Conservation (phyloP, 1,284 basidiomycete genomes). For the Trichosporon faecale region DNA sequence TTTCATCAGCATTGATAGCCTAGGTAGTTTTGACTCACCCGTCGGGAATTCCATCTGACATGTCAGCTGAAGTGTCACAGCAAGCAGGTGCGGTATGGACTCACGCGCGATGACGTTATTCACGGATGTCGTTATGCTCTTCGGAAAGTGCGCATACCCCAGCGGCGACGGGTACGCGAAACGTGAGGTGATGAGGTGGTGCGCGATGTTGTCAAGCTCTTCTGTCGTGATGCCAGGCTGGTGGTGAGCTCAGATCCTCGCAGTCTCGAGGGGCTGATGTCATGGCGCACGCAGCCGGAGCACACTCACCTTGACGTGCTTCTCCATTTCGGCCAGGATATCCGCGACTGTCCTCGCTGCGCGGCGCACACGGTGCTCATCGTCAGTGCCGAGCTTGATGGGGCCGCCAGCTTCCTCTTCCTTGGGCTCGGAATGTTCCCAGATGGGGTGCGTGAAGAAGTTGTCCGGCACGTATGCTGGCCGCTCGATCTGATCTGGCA, state of each 20-base stretch:
- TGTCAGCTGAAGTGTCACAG: background rate
- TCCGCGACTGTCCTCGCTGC: slow-evolving; percentile 63
- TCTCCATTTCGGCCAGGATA: slow-evolving; percentile 61
- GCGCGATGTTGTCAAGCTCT: slow-evolving; percentile 66
- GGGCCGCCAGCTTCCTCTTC: slow-evolving; percentile 43
- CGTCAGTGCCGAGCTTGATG: slow-evolving; percentile 60
- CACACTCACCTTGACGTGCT: slow-evolving; percentile 59
- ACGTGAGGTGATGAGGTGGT: slow-evolving; percentile 64
- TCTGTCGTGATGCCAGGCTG: slow-evolving; percentile 74
- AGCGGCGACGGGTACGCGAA: slow-evolving; percentile 87
- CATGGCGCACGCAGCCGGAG: background rate
- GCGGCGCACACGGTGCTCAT: slow-evolving; percentile 60
- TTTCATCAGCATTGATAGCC: slow-evolving; percentile 40
- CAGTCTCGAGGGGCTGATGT: background rate
- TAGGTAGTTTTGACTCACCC: slow-evolving; percentile 55
- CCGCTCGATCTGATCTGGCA: slow-evolving; percentile 61
- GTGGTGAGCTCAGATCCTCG: slow-evolving; percentile 37
- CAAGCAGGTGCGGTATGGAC: slow-evolving; percentile 18
- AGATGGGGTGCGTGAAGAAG: slow-evolving; percentile 44
- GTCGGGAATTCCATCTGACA: slow-evolving; percentile 80
- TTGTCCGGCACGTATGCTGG: slow-evolving; percentile 62
- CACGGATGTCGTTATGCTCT: slow-evolving; percentile 73
- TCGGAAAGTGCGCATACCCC: slow-evolving; percentile 74
- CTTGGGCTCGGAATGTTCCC: slow-evolving; percentile 54
- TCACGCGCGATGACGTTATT: slow-evolving; percentile 64